Evolutionary conservation across 352 stramenopile species (phyloP), one percentile per base, ranked within the genome.

Genomic region (Phytophthora pseudosyringae): DNA sequence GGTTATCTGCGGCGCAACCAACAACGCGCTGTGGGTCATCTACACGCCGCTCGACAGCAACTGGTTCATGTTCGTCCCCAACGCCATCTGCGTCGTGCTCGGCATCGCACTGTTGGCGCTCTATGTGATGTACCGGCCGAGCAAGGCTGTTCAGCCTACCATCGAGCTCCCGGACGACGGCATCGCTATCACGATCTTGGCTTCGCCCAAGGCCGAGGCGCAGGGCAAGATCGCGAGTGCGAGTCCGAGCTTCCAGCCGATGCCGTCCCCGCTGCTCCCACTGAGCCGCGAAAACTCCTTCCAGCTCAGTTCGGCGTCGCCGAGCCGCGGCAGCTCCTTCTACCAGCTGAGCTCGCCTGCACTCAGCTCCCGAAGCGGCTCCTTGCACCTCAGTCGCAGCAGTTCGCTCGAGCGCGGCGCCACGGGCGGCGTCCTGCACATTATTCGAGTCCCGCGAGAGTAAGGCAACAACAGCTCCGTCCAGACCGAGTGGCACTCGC

Each of bases 51-150:
- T 86, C 18, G 66, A 79, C 40, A 64, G 50, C 39, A 77, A 83
- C 66, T 84, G 70, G 75, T 71, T 87, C 65, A 76, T 86, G 60
- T 72, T 88, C 45, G 64, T 75, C 38, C 76, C 76, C 4, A 83
- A 85, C 54, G 54, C 69, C 5, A 71, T 77, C 36, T 81, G 68
- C 3, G 57, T 79, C 50, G 47, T 69, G 13, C 58, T 86, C 10
- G 74, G 73, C n/a, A 26, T 75, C 25, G 39, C 69, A 9, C 66
- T 85, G 51, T 59, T 77, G 41, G 57, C 59, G 8, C 50, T 89
- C 10, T 89, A 87, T 49, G 31, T 62, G 32, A 56, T 79, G 45
- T 89, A 81, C 68, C 70, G 82, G 50, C 69, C 69, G 7, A 65
- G 63, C 33, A 69, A 69, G 31, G 51, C 29, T 6, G 35, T 47